phyloP scores from a whole-genome alignment of 2,329 filamentous ascomycete genomes.

The Nothomitra cinnamomea region DNA sequence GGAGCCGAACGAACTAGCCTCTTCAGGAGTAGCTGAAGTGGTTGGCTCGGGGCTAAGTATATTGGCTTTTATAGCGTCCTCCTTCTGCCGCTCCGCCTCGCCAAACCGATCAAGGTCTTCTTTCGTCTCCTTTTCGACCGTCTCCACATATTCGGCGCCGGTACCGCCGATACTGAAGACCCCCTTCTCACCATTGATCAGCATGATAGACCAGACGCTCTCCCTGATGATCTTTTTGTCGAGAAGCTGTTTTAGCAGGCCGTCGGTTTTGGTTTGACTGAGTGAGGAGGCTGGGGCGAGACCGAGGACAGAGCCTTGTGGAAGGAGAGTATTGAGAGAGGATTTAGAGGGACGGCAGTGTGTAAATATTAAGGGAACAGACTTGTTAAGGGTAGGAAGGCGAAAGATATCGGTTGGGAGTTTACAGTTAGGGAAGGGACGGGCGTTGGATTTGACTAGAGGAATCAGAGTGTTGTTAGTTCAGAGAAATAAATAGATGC shows the following conservation, averaged over 20 bases:
- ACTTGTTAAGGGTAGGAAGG: slow-evolving; percentile 8
- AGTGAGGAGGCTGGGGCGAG: slow-evolving; percentile 15
- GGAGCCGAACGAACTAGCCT: neutral
- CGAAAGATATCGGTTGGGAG: slow-evolving; percentile 13
- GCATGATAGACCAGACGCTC: slow-evolving; percentile 16
- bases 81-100: slow-evolving; percentile 6
- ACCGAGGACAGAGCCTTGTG: slow-evolving; percentile 17
- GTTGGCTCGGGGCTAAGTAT: neutral
- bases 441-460: slow-evolving; percentile 12
- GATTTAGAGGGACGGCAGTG: slow-evolving; percentile 16
- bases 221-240: slow-evolving; percentile 11
- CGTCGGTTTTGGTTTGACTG: slow-evolving; percentile 13
- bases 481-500: neutral
- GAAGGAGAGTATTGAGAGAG: slow-evolving; percentile 14
- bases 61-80: neutral
- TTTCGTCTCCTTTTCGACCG: slow-evolving; percentile 14
- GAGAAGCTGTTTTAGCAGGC: slow-evolving; percentile 14
- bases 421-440: slow-evolving; percentile 14
- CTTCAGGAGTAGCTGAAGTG: neutral
- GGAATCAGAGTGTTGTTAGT: neutral
- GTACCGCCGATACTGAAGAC: slow-evolving; percentile 19
- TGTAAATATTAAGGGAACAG: slow-evolving; percentile 14
- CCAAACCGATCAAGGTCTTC: slow-evolving; percentile 14
- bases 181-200: slow-evolving; percentile 17
- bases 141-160: slow-evolving; percentile 13